Percentiles rank a stretch among this genome's conserved stretches.
These are phyloP conservation scores for Allantophomopsis cytisporea DNA, from an alignment of 2,329 filamentous ascomycete genomes.

Conservation along the genomic window DNA sequence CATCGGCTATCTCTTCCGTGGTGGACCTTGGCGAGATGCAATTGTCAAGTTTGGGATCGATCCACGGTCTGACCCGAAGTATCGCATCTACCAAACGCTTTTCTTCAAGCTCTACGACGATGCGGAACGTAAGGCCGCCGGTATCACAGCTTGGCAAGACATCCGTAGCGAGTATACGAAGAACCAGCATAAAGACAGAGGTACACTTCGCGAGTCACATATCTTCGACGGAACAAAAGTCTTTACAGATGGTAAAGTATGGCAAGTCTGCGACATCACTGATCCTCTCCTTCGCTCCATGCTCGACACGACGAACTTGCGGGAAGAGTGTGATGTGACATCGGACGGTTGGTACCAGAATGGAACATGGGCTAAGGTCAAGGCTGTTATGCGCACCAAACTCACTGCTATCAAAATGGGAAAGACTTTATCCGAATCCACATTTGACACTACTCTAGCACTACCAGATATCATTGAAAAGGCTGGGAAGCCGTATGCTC, in stretches of 20 bases:
- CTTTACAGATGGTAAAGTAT: conserved; percentile 72
- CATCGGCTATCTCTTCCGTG: conserved; percentile 83
- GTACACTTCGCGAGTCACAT: conserved; percentile 31
- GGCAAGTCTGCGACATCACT: conserved; percentile 86
- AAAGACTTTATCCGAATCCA: conserved; percentile 32
- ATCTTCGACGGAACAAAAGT: conserved; percentile 72
- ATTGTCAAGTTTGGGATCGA: conserved; percentile 79
- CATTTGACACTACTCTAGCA: conserved; percentile 28
- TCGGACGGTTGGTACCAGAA: conserved; percentile 76
- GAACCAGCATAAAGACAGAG: conserved; percentile 6
- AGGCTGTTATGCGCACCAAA: conserved; percentile 80
- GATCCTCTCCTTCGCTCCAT: conserved; percentile 61
- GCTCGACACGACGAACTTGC: conserved; percentile 47
- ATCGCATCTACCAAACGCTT: conserved; percentile 76
- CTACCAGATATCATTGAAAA: conserved; percentile 16
- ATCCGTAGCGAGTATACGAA: conserved; percentile 4
- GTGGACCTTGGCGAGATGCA: conserved; percentile 82
- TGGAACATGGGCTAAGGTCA: conserved; percentile 70
- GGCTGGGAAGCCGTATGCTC: conserved; percentile 10
- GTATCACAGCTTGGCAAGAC: conserved; percentile 3
- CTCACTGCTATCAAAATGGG: conserved; percentile 53
- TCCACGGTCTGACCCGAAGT: conserved; percentile 63
- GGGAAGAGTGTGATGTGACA: conserved; percentile 40
- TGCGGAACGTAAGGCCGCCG: background rate
- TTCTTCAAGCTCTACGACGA: conserved; percentile 56